These are phyloP conservation scores for Teunomyces atbi DNA, from an alignment of 805 yeast species.

Conservation along the genomic window DNA sequence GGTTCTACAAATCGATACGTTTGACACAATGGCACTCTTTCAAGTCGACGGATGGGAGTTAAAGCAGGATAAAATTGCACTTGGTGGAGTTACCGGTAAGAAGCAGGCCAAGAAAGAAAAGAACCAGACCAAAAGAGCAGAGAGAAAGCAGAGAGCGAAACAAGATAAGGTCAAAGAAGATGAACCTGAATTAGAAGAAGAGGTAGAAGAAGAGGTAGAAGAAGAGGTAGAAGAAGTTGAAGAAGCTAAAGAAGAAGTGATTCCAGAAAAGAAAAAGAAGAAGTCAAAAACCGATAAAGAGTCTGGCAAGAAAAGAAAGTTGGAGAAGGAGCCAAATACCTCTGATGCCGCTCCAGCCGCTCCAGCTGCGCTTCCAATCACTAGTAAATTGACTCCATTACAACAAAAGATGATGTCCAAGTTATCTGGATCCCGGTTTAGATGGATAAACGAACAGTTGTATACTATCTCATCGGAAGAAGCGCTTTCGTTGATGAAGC, in stretches of 20 bases:
- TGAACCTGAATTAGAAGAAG: constrained; percentile 9
- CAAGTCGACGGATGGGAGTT: constrained; percentile 83
- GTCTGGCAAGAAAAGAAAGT: constrained; percentile 7
- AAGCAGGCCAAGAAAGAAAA: constrained; percentile 25
- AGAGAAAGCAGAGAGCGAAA: constrained; percentile 18
- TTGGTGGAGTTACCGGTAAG: constrained; percentile 35
- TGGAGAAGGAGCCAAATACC: constrained; percentile 5
- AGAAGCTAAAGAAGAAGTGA: constrained; percentile 2
- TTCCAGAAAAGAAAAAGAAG: constrained; percentile 6
- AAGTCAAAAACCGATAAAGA: constrained; percentile 5
- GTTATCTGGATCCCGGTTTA: constrained; percentile 88
- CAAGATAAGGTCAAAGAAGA: constrained; percentile 7
- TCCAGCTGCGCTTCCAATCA: constrained; percentile 13
- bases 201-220: constrained; percentile 15
- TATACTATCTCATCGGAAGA: constrained; percentile 79
- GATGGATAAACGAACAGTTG: constrained; percentile 98
- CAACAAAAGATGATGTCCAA: constrained; percentile 96
- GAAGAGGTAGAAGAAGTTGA: constrained; percentile 14
- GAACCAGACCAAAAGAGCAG: constrained; percentile 8
- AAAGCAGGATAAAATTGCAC: constrained; percentile 49
- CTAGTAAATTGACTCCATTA: constrained; percentile 69
- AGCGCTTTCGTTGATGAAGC: constrained; percentile 68
- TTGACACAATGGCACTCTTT: constrained; percentile 59
- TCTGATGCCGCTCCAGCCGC: constrained; percentile 6
- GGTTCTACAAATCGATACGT: not conserved